These are phyloP conservation scores for Prosopis cineraria DNA, from an alignment of 306 rosid species.

Conservation along the genomic window DNA sequence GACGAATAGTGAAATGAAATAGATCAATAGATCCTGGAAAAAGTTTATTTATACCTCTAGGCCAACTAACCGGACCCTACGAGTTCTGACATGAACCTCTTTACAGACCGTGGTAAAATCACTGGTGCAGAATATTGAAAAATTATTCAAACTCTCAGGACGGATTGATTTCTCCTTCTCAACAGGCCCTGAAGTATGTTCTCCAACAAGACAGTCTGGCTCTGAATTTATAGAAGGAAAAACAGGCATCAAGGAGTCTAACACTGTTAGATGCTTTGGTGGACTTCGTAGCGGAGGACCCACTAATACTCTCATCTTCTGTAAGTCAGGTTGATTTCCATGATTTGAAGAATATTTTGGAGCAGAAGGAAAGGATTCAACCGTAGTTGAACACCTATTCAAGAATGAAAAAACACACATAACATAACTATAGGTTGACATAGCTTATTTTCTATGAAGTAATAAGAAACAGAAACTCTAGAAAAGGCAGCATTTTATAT, in stretches of 20 bases:
- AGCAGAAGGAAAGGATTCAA: conserved; percentile 74
- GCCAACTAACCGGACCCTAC: conserved; percentile 92
- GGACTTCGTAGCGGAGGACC: conserved; percentile 84
- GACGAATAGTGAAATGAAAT: conserved; percentile 14
- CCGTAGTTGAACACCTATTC: conserved; percentile 83
- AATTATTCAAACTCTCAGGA: conserved; percentile 74
- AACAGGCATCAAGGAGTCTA: conserved; percentile 63
- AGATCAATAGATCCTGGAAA: not conserved
- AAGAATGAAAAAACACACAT: conserved; percentile 30
- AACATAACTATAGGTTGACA: not conserved
- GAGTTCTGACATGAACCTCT: conserved; percentile 88
- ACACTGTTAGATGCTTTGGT: conserved; percentile 72
- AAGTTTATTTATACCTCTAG: conserved; percentile 66
- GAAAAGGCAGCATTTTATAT: not conserved
- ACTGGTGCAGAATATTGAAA: conserved; percentile 81
- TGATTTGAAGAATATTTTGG: conserved; percentile 62
- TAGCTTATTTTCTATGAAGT: conserved; percentile 13
- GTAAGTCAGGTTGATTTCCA: conserved; percentile 71
- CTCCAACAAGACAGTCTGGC: conserved; percentile 36
- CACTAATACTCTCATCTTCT: conserved; percentile 76
- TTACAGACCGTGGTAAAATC: conserved; percentile 85
- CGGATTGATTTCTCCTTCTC: conserved; percentile 55
- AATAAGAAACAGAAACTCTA: conserved; percentile 6
- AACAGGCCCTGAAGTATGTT: conserved; percentile 46
- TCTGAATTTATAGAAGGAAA: conserved; percentile 69